Evolutionary conservation across 2,329 filamentous ascomycete species (phyloP).

Genomic region (Ophiosphaerella herpotricha): DNA sequence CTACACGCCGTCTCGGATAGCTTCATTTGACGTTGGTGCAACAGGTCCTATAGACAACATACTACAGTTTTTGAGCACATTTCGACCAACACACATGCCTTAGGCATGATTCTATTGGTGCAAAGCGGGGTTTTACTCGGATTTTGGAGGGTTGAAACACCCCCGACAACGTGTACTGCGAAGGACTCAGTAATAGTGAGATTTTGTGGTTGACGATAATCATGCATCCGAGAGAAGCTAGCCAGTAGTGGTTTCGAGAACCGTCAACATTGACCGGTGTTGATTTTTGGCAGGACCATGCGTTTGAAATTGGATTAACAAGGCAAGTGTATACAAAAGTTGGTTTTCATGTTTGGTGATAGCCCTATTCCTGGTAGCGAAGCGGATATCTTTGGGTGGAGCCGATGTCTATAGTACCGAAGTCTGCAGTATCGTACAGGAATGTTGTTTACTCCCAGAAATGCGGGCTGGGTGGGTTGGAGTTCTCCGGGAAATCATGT

Average conservation of each 20-base stretch:
- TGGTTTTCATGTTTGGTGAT: background rate
- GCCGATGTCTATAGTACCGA: background rate
- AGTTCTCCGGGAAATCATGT: conserved; percentile 4
- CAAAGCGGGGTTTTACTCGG: too few relatives aligned
- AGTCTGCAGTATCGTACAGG: background rate
- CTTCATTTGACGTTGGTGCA: too few relatives aligned
- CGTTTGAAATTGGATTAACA: too few relatives aligned
- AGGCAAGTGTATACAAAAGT: too few relatives aligned
- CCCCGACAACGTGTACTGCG: background rate
- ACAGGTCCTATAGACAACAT: too few relatives aligned
- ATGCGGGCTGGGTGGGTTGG: background rate
- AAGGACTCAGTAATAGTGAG: background rate
- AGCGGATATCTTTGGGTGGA: background rate
- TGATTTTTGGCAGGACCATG: too few relatives aligned
- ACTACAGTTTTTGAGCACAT: too few relatives aligned
- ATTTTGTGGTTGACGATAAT: background rate
- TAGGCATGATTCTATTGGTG: too few relatives aligned
- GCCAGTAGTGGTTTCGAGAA: background rate
- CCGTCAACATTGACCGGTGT: too few relatives aligned
- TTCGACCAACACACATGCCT: too few relatives aligned
- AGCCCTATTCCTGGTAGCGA: background rate
- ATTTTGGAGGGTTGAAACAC: too few relatives aligned
- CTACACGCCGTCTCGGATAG: background rate
- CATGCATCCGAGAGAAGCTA: background rate
- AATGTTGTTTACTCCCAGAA: background rate